A percentile compares a stretch with the other conserved stretches of the same genome.
Evolutionary conservation across 116 monocot species (phyloP).

Genomic region (Phalaenopsis hybrid): DNA sequence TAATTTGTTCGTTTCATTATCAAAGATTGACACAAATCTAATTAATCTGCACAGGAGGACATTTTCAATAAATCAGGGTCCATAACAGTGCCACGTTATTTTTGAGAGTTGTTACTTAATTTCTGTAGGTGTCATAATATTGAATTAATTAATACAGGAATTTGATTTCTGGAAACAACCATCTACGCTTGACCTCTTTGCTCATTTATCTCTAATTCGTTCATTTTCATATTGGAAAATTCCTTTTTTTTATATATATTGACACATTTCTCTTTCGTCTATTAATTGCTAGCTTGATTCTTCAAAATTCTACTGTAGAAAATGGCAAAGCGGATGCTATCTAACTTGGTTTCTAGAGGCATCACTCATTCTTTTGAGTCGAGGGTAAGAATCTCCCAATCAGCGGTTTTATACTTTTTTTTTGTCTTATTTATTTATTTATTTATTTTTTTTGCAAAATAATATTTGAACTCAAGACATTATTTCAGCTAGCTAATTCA

Average conservation of each 20-base stretch:
- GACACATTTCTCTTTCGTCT: neutral
- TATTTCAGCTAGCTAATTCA: neutral
- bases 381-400: slow-evolving; percentile 1
- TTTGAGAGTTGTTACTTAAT: too few species aligned
- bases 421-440: too few species aligned
- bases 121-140: too few species aligned
- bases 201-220: neutral
- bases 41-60: too few species aligned
- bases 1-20: too few species aligned
- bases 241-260: neutral
- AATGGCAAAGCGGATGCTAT: slow-evolving; percentile 1
- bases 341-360: neutral
- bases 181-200: neutral
- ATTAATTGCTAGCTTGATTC: neutral
- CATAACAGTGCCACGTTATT: too few species aligned
- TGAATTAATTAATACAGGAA: neutral
- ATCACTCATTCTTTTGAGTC: neutral
- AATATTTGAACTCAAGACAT: neutral
- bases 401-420: neutral
- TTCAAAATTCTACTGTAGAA: neutral
- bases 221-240: neutral
- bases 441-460: neutral
- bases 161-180: neutral
- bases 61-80: too few species aligned
- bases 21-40: too few species aligned